Percentiles rank a stretch among this genome's conserved stretches.
phyloP scores from a whole-genome alignment of 2,329 filamentous ascomycete genomes.

The Ceratocystis albifundus region DNA sequence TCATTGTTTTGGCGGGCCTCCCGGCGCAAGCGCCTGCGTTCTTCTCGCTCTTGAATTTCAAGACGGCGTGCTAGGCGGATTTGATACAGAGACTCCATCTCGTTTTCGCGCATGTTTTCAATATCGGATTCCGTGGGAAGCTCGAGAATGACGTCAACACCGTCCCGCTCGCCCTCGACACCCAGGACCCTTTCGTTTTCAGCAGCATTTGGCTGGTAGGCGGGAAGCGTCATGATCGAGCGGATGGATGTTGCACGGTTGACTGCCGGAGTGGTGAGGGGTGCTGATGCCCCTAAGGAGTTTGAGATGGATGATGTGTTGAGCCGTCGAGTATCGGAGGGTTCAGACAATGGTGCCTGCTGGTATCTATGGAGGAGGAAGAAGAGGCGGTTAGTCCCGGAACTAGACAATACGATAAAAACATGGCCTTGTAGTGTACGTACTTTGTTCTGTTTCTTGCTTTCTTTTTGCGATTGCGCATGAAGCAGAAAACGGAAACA shows the following conservation, averaged over 20 bases:
- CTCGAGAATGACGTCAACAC: slow-evolving; percentile 83
- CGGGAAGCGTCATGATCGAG: slow-evolving; percentile 86
- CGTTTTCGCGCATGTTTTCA: slow-evolving; percentile 65
- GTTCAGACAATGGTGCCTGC: slow-evolving; percentile 22
- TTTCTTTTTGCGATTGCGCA: slow-evolving; percentile 23
- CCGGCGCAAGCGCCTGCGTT: slow-evolving; percentile 54
- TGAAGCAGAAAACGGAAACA: slow-evolving; percentile 20
- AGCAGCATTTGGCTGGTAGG: slow-evolving; percentile 62
- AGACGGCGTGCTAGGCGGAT: slow-evolving; percentile 67
- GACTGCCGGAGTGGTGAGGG: slow-evolving; percentile 33
- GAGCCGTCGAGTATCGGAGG: slow-evolving; percentile 20
- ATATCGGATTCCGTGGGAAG: slow-evolving; percentile 70
- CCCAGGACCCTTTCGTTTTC: slow-evolving; percentile 74
- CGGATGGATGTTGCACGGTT: slow-evolving; percentile 77
- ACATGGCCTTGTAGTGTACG: not conserved
- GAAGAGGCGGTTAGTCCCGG: not conserved
- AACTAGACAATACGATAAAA: not conserved
- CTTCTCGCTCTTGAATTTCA: slow-evolving; percentile 66
- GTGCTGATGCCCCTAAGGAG: slow-evolving; percentile 16
- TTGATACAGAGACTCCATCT: slow-evolving; percentile 89
- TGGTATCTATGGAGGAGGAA: slow-evolving; percentile 18
- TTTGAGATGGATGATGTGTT: slow-evolving; percentile 10
- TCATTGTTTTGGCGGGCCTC: slow-evolving; percentile 66
- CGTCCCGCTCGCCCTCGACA: slow-evolving; percentile 79
- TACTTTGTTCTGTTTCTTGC: slow-evolving; percentile 19